Evolutionary conservation across 257 asterid species (phyloP).

Genomic region (Gentiana straminea): DNA sequence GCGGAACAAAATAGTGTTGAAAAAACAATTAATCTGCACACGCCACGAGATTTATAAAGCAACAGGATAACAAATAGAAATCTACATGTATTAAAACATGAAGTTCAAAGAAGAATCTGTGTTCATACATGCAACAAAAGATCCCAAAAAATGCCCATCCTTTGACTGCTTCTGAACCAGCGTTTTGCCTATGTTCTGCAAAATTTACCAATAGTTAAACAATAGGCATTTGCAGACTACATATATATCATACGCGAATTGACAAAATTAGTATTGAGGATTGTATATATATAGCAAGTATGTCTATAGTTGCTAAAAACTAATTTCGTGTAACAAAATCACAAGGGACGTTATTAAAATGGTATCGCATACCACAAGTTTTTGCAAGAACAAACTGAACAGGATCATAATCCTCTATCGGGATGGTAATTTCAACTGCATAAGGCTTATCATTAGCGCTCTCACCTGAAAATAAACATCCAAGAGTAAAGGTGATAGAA

Average conservation of each 20-base stretch:
- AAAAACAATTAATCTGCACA: constrained; percentile 52
- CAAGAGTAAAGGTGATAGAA: constrained; percentile 6
- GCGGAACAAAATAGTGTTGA: constrained; percentile 62
- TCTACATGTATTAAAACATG: not conserved
- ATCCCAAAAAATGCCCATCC: constrained; percentile 96
- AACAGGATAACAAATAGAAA: not conserved
- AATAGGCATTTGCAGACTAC: not conserved
- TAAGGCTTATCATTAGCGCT: constrained; percentile 53
- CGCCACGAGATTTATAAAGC: constrained; percentile 5
- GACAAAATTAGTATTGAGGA: not conserved
- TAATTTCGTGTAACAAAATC: not conserved
- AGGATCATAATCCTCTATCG: constrained; percentile 63
- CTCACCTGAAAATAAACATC: constrained; percentile 41
- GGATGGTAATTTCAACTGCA: constrained; percentile 78
- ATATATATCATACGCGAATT: not conserved
- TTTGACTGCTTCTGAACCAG: constrained; percentile 38
- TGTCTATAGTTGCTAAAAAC: too few species aligned
- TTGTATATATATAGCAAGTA: too few species aligned
- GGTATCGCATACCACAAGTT: constrained; percentile 56
- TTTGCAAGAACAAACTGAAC: constrained; percentile 67
- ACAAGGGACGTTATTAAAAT: not conserved
- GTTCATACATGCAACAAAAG: constrained; percentile 68
- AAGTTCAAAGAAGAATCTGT: constrained; percentile 1
- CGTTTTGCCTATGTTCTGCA: constrained; percentile 50
- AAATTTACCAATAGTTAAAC: not conserved